Evolutionary conservation across 345 rosid species (phyloP), one percentile per base, ranked within the genome.

Genomic region (Combretum micranthum): DNA sequence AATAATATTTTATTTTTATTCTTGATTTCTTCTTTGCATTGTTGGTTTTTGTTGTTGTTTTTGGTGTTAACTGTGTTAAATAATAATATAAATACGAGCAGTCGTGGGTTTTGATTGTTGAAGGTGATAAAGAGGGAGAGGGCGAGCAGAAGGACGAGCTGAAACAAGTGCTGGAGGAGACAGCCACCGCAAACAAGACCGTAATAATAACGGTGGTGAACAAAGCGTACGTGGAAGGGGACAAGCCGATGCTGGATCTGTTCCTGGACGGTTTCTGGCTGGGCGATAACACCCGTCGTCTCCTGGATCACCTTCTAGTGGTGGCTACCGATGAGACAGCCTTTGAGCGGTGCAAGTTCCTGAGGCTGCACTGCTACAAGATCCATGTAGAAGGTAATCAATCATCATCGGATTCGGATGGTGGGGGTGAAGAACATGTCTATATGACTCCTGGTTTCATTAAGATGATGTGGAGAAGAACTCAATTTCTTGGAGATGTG

Each of bases 391-490:
- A 74, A 0, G 90, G 76, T n/a, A n/a, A n/a, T n/a, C n/a, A n/a
- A n/a, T n/a, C n/a, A n/a, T n/a, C n/a, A n/a, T n/a, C n/a, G n/a
- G n/a, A n/a, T n/a, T n/a, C n/a, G 4, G 71, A 67, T 72, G 66
- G 45, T 0, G 65, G n/a, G n/a, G n/a, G n/a, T n/a, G n/a, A 65
- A 23, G 97, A 90, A 75, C 69, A 78, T 55, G 57, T 83, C 14
- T 90, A 61, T 70, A 90, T 85, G 96, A 80, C 97, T 0, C 26
- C 51, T 0, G 97, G 71, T 14, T 90, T 87, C 61, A 66, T 87
- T 42, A 79, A 75, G 67, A 83, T 90, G 97, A 90, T 83, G 96
- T 87, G 97, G 96, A 68, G 77, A 3, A 74, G 97, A 39, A 90
- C 93, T 15, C 63, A 44, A 12, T 76, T 90, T 16, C 80, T 90